Conservation (phyloP, 208 protist genomes). For the Crithidia acanthocephali region DNA sequence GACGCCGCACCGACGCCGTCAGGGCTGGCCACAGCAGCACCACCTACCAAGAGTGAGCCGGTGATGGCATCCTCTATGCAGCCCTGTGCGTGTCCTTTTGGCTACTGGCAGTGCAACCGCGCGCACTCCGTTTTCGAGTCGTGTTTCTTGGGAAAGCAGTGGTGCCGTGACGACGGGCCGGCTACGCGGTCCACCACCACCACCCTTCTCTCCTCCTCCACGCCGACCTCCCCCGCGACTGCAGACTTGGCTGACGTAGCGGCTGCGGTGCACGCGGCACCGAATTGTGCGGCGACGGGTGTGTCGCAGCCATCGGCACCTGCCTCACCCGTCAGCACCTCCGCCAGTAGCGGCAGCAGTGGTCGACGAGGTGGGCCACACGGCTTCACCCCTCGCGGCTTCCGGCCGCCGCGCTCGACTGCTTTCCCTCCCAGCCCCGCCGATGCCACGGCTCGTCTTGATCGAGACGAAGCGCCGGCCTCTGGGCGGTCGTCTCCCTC, state of each 20-base stretch:
- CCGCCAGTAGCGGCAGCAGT: neutral
- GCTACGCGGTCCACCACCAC: neutral
- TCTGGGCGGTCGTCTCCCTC: no score
- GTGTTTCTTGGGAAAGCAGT: slow-evolving; percentile 58
- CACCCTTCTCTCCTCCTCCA: neutral
- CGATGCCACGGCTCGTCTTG: neutral
- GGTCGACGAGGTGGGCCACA: neutral
- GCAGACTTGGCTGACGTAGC: neutral
- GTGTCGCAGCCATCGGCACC: neutral
- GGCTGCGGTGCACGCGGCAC: no score
- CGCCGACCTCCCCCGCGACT: neutral
- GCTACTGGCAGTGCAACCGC: slow-evolving; percentile 60
- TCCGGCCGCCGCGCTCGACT: slow-evolving; percentile 36
- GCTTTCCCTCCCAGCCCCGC: neutral
- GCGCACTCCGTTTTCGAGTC: slow-evolving; percentile 69
- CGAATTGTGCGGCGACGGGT: neutral
- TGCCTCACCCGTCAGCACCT: neutral
- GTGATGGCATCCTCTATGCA: neutral
- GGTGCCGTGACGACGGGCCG: slow-evolving; percentile 29
- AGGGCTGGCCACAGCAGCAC: no score
- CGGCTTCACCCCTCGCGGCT: slow-evolving; percentile 28
- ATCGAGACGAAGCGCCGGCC: no score
- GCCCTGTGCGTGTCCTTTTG: slow-evolving; percentile 45
- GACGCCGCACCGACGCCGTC: neutral
- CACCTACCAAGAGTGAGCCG: no score